A percentile compares a stretch with the other conserved stretches of the same genome.
phyloP scores from a whole-genome alignment of 306 rosid genomes.

The Castanea mollissima region DNA sequence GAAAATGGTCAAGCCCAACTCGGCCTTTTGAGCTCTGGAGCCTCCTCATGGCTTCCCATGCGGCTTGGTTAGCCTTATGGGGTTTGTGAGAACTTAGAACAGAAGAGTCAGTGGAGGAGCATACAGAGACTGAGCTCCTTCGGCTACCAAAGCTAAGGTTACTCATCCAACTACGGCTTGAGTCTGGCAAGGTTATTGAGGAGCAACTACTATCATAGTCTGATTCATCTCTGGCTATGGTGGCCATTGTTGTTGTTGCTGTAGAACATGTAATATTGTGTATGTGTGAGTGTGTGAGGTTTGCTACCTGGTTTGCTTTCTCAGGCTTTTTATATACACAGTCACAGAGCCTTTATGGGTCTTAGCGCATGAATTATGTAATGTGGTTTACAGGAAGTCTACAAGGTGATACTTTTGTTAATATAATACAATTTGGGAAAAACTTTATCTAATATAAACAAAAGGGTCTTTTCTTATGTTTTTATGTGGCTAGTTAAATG shows the following conservation, averaged over 20 bases:
- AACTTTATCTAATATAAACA: not conserved
- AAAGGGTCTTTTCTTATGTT: conserved; percentile 4
- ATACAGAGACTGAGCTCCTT: conserved; percentile 62
- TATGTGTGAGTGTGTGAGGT: conserved; percentile 25
- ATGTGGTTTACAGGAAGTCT: conserved; percentile 31
- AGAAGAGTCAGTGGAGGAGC: conserved; percentile 43
- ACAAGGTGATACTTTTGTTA: conserved; percentile 33
- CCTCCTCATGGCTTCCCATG: conserved; percentile 83
- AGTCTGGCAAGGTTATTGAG: conserved; percentile 75
- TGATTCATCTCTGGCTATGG: conserved; percentile 52
- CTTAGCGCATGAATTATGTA: conserved; percentile 29
- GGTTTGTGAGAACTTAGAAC: conserved; percentile 52
- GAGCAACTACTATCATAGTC: conserved; percentile 85
- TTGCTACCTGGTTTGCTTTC: conserved; percentile 14
- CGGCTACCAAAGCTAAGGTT: conserved; percentile 83
- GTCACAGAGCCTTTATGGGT: conserved; percentile 9
- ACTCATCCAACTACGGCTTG: conserved; percentile 82
- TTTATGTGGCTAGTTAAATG: not conserved
- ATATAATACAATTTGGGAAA: not conserved
- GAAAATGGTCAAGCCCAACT: conserved; percentile 77
- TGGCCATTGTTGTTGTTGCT: conserved; percentile 48
- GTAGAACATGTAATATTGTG: conserved; percentile 27
- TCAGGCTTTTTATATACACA: conserved; percentile 32
- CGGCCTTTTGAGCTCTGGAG: conserved; percentile 60
- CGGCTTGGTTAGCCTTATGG: conserved; percentile 83